Conservation (phyloP, 257 asterid genomes). For the Nicotiana paniculata region DNA sequence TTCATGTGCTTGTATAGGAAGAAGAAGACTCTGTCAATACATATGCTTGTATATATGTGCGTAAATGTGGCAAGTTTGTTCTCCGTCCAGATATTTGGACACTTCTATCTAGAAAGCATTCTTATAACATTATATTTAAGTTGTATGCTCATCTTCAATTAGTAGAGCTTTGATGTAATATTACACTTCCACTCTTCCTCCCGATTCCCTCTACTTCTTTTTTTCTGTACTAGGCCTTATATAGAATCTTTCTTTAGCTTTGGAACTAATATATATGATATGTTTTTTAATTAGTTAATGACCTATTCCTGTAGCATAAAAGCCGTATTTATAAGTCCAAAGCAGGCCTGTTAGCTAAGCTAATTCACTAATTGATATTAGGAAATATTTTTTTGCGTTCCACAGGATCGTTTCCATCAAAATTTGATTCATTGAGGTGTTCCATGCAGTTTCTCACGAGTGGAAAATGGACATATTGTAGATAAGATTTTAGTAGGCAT, state of each 20-base stretch:
- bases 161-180: neutral
- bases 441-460: neutral
- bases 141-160: neutral
- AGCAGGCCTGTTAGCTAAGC: neutral
- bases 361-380: neutral
- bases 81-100: neutral
- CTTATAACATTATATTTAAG: neutral
- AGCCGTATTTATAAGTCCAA: neutral
- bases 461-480: neutral
- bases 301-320: neutral
- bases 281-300: neutral
- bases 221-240: neutral
- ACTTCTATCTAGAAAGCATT: neutral
- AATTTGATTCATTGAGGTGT: neutral
- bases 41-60: neutral
- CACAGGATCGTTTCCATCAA: neutral
- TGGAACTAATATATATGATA: neutral
- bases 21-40: neutral
- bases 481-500: neutral
- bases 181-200: neutral
- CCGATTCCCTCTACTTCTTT: neutral
- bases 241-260: neutral
- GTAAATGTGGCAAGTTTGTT: neutral
- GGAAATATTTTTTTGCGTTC: neutral
- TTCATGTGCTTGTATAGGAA: neutral